Conservation (phyloP, 1,284 basidiomycete genomes). For the Retiboletus flavoniger region DNA sequence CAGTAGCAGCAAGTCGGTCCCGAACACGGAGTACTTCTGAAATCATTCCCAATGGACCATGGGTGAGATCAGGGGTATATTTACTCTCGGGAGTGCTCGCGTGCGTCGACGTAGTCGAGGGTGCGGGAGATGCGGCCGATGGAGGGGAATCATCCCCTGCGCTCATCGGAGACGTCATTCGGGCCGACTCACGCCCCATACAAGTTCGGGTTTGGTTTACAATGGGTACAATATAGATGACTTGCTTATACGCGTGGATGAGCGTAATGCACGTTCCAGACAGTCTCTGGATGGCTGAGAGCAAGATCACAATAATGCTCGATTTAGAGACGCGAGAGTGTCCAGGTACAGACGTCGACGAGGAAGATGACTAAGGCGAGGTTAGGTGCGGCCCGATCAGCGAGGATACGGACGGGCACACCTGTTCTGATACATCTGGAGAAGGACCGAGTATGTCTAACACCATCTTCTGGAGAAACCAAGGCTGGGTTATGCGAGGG, state of each 20-base stretch:
- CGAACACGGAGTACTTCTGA: conserved; percentile 49
- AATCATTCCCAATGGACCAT: conserved; percentile 44
- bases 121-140: conserved; percentile 13
- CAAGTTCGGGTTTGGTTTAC: conserved; percentile 49
- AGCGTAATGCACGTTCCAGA: conserved; percentile 66
- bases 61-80: conserved; percentile 22
- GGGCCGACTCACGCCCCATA: not conserved
- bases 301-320: conserved; percentile 58
- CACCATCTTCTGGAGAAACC: conserved; percentile 72
- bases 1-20: conserved; percentile 46
- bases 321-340: conserved; percentile 51
- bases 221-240: conserved; percentile 58
- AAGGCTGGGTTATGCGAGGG: conserved; percentile 71
- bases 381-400: conserved; percentile 1
- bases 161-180: conserved; percentile 8
- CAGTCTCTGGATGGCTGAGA: conserved; percentile 70
- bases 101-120: conserved; percentile 16
- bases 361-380: conserved; percentile 23
- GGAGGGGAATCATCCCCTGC: conserved; percentile 11
- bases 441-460: conserved; percentile 57
- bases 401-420: conserved; percentile 22
- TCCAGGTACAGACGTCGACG: conserved; percentile 22
- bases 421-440: conserved; percentile 34
- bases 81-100: conserved; percentile 12
- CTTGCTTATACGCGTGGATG: conserved; percentile 66